Percentiles rank a stretch among this genome's conserved stretches.
phyloP scores from a whole-genome alignment of 2,329 filamentous ascomycete genomes.

The Rutstroemia sp. region DNA sequence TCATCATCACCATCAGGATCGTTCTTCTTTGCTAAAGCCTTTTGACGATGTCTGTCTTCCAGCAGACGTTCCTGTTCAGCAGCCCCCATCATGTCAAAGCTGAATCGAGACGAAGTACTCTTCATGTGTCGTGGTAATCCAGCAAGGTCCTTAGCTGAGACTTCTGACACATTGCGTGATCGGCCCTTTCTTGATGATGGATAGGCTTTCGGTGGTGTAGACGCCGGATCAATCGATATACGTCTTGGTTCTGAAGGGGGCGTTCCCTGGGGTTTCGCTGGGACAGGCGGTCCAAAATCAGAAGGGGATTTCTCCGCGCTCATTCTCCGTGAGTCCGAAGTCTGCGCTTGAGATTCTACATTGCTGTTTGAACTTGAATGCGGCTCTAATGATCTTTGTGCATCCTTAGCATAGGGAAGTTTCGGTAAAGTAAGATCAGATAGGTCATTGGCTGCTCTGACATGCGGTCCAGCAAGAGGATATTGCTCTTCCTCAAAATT shows the following conservation, averaged over 20 bases:
- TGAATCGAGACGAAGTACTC: slow-evolving; percentile 73
- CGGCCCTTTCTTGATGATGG: slow-evolving; percentile 20
- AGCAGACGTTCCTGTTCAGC: slow-evolving; percentile 61
- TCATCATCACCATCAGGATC: slow-evolving; percentile 27
- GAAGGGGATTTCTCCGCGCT: slow-evolving; percentile 16
- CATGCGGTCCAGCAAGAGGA: slow-evolving; percentile 29
- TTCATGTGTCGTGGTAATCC: slow-evolving; percentile 57
- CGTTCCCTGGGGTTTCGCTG: slow-evolving; percentile 17
- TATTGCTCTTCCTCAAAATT: slow-evolving; percentile 44
- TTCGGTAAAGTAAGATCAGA: slow-evolving; percentile 27
- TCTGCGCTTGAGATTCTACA: slow-evolving; percentile 18
- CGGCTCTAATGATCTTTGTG: slow-evolving; percentile 16
- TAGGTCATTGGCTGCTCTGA: slow-evolving; percentile 28
- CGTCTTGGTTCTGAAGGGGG: slow-evolving; percentile 13
- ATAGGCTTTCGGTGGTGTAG: slow-evolving; percentile 20
- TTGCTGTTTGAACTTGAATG: slow-evolving; percentile 14
- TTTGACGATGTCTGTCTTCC: slow-evolving; percentile 65
- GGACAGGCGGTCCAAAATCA: slow-evolving; percentile 20
- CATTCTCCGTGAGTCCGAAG: slow-evolving; percentile 6
- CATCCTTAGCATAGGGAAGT: slow-evolving; percentile 24
- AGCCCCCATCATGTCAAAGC: slow-evolving; percentile 70
- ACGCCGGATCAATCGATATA: slow-evolving; percentile 22
- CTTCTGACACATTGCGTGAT: slow-evolving; percentile 45
- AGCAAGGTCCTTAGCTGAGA: slow-evolving; percentile 37
- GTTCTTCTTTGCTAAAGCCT: slow-evolving; percentile 53